Conservation (phyloP, 192 early-diverging fungal genomes). For the Geranomyces variabilis region DNA sequence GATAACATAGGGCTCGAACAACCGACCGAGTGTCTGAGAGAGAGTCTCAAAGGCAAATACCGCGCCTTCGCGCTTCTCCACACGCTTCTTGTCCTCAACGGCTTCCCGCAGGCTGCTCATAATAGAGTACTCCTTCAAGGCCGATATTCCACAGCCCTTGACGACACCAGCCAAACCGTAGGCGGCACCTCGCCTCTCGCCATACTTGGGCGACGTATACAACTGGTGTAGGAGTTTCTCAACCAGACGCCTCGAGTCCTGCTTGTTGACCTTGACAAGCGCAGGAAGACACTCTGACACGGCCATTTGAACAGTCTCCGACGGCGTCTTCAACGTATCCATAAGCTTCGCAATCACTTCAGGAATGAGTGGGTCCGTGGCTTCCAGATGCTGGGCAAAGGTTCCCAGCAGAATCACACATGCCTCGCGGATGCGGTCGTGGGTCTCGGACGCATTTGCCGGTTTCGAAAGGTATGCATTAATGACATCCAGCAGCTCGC, state of each 20-base stretch:
- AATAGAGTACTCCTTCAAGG: constrained; percentile 82
- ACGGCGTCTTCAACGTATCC: constrained; percentile 88
- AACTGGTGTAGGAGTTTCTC: constrained; percentile 69
- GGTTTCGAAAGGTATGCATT: constrained; percentile 75
- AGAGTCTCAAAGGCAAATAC: constrained; percentile 93
- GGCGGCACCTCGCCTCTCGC: constrained; percentile 87
- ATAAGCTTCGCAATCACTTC: constrained; percentile 85
- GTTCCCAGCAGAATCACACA: constrained; percentile 92
- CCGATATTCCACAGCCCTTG: constrained; percentile 85
- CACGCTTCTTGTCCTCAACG: constrained; percentile 76
- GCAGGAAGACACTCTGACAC: constrained; percentile 94
- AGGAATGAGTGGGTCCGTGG: constrained; percentile 72
- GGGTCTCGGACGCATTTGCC: constrained; percentile 69
- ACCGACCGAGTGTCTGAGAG: constrained; percentile 77
- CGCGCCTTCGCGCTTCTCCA: constrained; percentile 85
- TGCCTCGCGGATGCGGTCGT: constrained; percentile 88
- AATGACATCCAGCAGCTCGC: constrained; percentile 73
- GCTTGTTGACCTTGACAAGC: constrained; percentile 75
- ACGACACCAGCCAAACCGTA: constrained; percentile 94
- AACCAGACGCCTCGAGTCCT: constrained; percentile 61
- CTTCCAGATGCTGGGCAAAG: constrained; percentile 82
- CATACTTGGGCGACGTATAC: constrained; percentile 78
- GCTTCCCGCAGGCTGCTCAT: constrained; percentile 81
- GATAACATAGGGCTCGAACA: constrained; percentile 97
- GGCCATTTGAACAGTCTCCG: constrained; percentile 91